Base-by-base conservation (phyloP, 306 rosid genomes). In the Alnus rubra region DNA sequence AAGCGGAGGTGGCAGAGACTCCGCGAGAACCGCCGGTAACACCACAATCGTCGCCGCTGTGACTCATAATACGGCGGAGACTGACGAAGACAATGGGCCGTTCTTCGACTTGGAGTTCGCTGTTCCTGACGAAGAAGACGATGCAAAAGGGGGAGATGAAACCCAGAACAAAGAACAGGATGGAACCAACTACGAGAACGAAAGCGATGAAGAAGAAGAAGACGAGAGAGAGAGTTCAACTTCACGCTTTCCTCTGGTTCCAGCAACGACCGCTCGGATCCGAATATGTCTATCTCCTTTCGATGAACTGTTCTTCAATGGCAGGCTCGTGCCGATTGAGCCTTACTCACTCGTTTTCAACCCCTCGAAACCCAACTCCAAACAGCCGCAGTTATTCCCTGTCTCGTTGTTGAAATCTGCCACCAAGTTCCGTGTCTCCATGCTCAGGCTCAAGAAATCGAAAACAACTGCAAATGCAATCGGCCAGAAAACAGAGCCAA, bases 51-150 rank as follows among this genome's bases (percentile, higher is more conserved):
- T 86, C 60, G 55, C 92, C 51, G 79, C 92, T 42, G 84, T 84
- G 0, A 14, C 84, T 49, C 80, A 44, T 18, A 80, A 68, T 33
- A 49, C 62, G 6, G 71, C 73, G 50, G 88, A 81, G 7, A 65
- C 82, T 0, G 86, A 85, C 60, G 82, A 23, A 23, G 28, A 92
- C 33, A 94, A 95, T 2, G 98, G 99, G 0, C 96, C 99, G 7
- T 95, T 95, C 84, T 95, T 93, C 44, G 99, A 95, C 86, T 80
- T 95, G 74, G 98, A 93, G 85, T 93, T 95, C 31, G 72, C 97
- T 1, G 88, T 88, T 3, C 95, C 93, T 4, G 92, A 89, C 5
- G 93, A 88, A 14, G 82, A 68, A 0, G 95, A 88, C 1, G 88
- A 59, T 14, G 67, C 58, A 13, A 82, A 84, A 49, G 78, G 44